Conservation (phyloP, 2,329 filamentous ascomycete species). For the Ilyonectria robusta region DNA sequence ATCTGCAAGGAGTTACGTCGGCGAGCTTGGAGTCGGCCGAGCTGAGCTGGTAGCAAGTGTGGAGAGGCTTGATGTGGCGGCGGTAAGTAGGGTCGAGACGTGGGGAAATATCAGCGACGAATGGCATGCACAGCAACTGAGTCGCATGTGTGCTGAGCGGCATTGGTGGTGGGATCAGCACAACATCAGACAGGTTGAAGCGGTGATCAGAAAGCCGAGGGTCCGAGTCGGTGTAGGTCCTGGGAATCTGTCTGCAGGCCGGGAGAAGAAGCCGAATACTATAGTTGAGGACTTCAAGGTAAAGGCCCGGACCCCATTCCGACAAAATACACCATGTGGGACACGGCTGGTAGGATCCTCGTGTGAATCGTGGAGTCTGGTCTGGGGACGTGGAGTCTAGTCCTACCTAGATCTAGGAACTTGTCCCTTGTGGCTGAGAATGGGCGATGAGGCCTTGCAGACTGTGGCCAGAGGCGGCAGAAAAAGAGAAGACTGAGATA, state of each 20-base stretch:
- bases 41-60: neutral
- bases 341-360: neutral
- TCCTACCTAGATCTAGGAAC: neutral
- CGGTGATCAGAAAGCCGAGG: neutral
- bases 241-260: neutral
- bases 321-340: neutral
- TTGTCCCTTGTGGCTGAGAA: neutral
- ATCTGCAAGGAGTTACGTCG: conserved; percentile 28
- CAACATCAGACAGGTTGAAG: conserved; percentile 7
- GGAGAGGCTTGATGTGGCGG: conserved; percentile 22
- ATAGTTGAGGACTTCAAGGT: neutral
- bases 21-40: conserved; percentile 18
- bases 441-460: neutral
- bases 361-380: neutral
- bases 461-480: neutral
- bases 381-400: neutral
- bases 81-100: conserved; percentile 16
- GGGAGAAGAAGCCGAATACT: neutral
- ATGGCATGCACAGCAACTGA: neutral
- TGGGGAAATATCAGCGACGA: conserved; percentile 18
- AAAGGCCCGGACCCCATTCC: neutral
- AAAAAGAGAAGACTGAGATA: neutral
- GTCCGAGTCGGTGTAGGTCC: conserved; percentile 2
- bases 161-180: neutral
- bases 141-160: conserved; percentile 1